Base-by-base conservation (phyloP, 139 green algal species). In the Pleodorina starrii region DNA sequence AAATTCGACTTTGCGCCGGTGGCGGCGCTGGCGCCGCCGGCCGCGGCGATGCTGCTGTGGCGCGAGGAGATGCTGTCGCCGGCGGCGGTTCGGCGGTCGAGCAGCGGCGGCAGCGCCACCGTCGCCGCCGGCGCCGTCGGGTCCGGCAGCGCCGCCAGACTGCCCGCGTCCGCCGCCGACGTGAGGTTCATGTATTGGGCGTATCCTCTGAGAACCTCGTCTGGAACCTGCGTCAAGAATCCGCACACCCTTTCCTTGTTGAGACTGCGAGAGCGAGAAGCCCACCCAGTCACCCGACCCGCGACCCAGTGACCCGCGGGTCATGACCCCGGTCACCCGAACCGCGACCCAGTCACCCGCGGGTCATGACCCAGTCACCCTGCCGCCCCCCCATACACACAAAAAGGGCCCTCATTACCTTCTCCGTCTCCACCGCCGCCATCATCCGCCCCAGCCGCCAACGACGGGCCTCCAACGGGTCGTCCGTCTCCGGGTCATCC, bases 341-440 rank as follows among this genome's bases (percentile, higher is more conserved):
- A n/a, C n/a, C n/a, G n/a, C n/a, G n/a, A n/a, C n/a, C n/a, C n/a
- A n/a, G n/a, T n/a, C n/a, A n/a, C n/a, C n/a, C n/a, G n/a, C n/a
- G n/a, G n/a, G n/a, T n/a, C n/a, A n/a, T n/a, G n/a, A n/a, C n/a
- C n/a, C n/a, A n/a, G n/a, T n/a, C n/a, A n/a, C n/a, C n/a, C n/a
- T n/a, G n/a, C n/a, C n/a, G n/a, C n/a, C n/a, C n/a, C n/a, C n/a
- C n/a, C n/a, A n/a, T n/a, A n/a, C n/a, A n/a, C n/a, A n/a, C n/a
- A n/a, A n/a, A n/a, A n/a, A n/a, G n/a, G n/a, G n/a, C n/a, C n/a
- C n/a, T n/a, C n/a, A n/a, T n/a, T n/a, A 88, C 82, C 44, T 88
- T 29, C 43, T 88, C 44, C 9, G 29, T 48, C 63, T 88, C 82
- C 66, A 88, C 59, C 9, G 79, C 82, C 44, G 82, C 82, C 82